Base-by-base conservation (phyloP, 441 rosid species). In the Syzygium syzygioides region DNA sequence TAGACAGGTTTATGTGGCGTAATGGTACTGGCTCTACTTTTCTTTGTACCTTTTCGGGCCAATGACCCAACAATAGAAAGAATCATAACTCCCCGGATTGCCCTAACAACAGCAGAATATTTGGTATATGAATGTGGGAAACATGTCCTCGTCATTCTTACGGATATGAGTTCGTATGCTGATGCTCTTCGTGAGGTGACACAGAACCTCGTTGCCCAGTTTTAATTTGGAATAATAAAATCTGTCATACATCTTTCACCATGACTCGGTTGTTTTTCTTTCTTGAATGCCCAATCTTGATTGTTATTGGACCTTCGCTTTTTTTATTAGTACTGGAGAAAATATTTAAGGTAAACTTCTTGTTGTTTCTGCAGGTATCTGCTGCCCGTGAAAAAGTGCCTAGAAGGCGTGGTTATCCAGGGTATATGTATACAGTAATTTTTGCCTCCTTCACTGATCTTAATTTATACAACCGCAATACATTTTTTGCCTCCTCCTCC, bases 371-470 rank as follows among this genome's bases (percentile, higher is more conserved):
- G 79, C 94, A 97, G 99, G 99, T 98, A 28, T 98, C 99, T 88
- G 99, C 99, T 92, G 99, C 99, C 37, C 92, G 99, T 91, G 99
- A 98, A 89, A 99, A 98, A 92, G 99, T 98, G 17, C 99, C 99
- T n/a, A 99, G 99, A 92, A 95, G 99, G 91, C 98, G 99, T 94
- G 99, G 99, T 88, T 98, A 98, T 94, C 99, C 99, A 4, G 99
- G 99, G 85, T 98, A 98, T 88, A 98, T 98, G 99, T 98, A 98
- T 86, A n/a, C n/a, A n/a, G n/a, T n/a, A n/a, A n/a, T n/a, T n/a
- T n/a, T n/a, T n/a, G n/a, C n/a, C n/a, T n/a, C n/a, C n/a, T n/a
- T n/a, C n/a, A n/a, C n/a, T n/a, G n/a, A n/a, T n/a, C n/a, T n/a
- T n/a, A n/a, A n/a, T n/a, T n/a, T n/a, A n/a, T n/a, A n/a, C n/a